Conservation (phyloP, 2,329 filamentous ascomycete genomes). For the Ophiocordyceps sinensis region DNA sequence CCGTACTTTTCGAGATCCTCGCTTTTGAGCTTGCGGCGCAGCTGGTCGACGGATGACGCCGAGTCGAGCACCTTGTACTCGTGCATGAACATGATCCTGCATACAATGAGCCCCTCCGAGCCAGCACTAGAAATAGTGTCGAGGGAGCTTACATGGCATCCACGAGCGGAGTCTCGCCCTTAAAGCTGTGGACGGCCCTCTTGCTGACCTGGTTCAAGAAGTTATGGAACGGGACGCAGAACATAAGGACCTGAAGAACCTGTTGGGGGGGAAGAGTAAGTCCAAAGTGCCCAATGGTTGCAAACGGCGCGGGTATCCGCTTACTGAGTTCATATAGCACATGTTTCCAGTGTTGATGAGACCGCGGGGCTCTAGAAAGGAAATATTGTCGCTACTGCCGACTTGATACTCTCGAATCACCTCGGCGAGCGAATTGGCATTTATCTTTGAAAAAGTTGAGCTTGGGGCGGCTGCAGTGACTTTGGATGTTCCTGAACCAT, state of each 20-base stretch:
- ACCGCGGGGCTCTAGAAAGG: slow-evolving; percentile 83
- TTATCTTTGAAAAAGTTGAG: slow-evolving; percentile 27
- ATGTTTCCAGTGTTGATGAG: slow-evolving; percentile 96
- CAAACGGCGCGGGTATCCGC: slow-evolving; percentile 18
- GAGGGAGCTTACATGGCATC: slow-evolving; percentile 62
- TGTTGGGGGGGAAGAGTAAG: slow-evolving; percentile 30
- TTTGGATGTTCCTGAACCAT: slow-evolving; percentile 10
- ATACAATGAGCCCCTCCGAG: not conserved
- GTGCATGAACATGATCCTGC: slow-evolving; percentile 85
- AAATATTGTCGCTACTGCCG: slow-evolving; percentile 47
- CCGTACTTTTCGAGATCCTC: slow-evolving; percentile 83
- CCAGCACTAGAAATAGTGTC: not conserved
- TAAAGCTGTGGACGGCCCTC: slow-evolving; percentile 78
- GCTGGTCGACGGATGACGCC: slow-evolving; percentile 57
- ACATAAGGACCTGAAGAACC: slow-evolving; percentile 91
- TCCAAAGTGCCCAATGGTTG: not conserved
- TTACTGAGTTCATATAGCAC: slow-evolving; percentile 99
- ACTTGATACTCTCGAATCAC: slow-evolving; percentile 62
- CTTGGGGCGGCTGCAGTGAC: slow-evolving; percentile 8
- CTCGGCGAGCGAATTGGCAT: slow-evolving; percentile 53
- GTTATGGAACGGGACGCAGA: slow-evolving; percentile 86
- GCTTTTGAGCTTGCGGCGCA: slow-evolving; percentile 60
- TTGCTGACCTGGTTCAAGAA: slow-evolving; percentile 81
- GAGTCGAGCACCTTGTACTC: slow-evolving; percentile 81
- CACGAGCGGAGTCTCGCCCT: slow-evolving; percentile 83